Evolutionary conservation across 768 basidiomycete species (phyloP).

Genomic region (Kwoniella botswanensis): DNA sequence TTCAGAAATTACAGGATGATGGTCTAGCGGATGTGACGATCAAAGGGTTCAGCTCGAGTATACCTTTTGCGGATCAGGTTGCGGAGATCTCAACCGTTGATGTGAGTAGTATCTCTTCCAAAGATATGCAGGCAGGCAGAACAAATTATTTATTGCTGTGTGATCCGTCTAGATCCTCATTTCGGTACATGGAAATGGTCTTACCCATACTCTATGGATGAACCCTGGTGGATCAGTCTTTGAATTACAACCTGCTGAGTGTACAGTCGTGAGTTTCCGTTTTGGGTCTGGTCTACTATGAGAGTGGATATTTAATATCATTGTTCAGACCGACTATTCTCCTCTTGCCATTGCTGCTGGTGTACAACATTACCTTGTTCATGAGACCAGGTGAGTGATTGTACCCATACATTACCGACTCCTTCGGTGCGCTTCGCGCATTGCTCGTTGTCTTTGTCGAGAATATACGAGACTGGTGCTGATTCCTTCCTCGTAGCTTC

Average conservation of each 20-base stretch:
- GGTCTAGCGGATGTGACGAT: conserved; percentile 40
- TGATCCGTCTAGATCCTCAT: conserved; percentile 30
- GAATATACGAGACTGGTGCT: background rate
- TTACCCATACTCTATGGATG: conserved; percentile 45
- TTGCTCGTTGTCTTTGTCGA: too few species aligned
- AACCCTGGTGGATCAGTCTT: conserved; percentile 33
- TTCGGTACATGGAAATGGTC: conserved; percentile 43
- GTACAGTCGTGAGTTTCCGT: conserved; percentile 28
- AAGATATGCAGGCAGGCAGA: too few species aligned
- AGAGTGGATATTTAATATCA: background rate
- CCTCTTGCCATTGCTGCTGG: conserved; percentile 35
- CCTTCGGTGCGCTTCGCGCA: too few species aligned
- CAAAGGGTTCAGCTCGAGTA: conserved; percentile 29
- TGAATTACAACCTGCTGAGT: conserved; percentile 32
- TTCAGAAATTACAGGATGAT: conserved; percentile 31
- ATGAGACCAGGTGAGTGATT: conserved; percentile 26
- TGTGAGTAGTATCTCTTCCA: conserved; percentile 22
- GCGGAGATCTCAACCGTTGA: conserved; percentile 36
- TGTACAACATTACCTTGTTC: conserved; percentile 34
- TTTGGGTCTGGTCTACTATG: background rate
- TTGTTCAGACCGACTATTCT: conserved; percentile 36
- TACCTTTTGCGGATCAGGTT: conserved; percentile 36
- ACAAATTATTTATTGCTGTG: too few species aligned
- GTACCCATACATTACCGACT: background rate
- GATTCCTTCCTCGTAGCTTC: conserved; percentile 19